Evolutionary conservation across 352 stramenopile species (phyloP).

Genomic region (Phytophthora pluvialis): DNA sequence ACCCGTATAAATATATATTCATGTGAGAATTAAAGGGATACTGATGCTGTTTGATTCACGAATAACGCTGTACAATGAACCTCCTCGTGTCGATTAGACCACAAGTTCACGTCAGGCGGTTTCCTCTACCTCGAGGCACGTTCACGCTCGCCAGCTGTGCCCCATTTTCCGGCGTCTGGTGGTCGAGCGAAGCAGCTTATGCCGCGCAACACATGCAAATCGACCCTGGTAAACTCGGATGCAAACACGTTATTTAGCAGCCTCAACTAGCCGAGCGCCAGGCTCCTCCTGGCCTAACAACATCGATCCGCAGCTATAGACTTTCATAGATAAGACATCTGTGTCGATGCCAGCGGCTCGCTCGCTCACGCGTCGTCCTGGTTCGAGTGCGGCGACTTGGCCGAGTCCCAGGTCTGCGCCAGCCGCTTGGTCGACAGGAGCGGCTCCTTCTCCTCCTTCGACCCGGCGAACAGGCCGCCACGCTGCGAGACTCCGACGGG

Average conservation of each 20-base stretch:
- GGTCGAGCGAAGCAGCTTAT: slow-evolving; percentile 8
- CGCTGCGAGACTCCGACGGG: slow-evolving; percentile 23
- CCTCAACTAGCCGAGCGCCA: slow-evolving; percentile 15
- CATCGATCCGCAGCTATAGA: not conserved
- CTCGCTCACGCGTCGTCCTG: slow-evolving; percentile 20
- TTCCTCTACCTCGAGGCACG: slow-evolving; percentile 3
- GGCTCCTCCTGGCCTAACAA: not conserved
- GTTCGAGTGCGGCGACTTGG: slow-evolving; percentile 25
- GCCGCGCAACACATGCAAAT: not conserved
- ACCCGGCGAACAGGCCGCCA: slow-evolving; percentile 28
- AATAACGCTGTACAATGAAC: no score
- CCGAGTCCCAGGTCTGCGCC: slow-evolving; percentile 55
- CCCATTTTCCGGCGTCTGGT: slow-evolving; percentile 15
- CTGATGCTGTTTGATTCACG: no score
- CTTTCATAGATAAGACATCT: slow-evolving; percentile 24
- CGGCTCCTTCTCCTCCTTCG: slow-evolving; percentile 64
- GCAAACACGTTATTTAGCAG: slow-evolving; percentile 8
- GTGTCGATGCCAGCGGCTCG: not conserved
- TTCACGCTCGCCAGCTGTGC: slow-evolving; percentile 5
- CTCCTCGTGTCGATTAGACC: slow-evolving; percentile 20
- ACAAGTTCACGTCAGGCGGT: slow-evolving; percentile 12
- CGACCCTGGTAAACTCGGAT: slow-evolving; percentile 13
- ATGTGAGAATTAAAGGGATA: no score
- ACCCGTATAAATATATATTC: no score
- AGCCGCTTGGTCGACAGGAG: slow-evolving; percentile 62